Conservation (phyloP, 2,329 filamentous ascomycete genomes). For the Ophiosphaerella herpotricha region DNA sequence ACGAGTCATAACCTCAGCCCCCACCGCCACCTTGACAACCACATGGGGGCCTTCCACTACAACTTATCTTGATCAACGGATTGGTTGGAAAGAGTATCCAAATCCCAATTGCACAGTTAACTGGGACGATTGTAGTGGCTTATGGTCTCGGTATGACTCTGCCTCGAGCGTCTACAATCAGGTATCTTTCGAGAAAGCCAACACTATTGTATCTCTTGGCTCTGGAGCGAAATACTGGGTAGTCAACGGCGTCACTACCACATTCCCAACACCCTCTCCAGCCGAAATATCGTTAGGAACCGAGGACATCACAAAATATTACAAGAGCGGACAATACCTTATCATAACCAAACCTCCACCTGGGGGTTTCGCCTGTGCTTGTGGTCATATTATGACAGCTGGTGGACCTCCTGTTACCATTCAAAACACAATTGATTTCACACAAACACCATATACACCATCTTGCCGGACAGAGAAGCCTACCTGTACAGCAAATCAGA, state of each 20-base stretch:
- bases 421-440: constrained; percentile 11
- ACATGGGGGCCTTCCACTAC: constrained; percentile 11
- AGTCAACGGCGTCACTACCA: constrained; percentile 16
- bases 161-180: constrained; percentile 17
- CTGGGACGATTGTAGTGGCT: constrained; percentile 16
- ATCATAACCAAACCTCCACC: constrained; percentile 15
- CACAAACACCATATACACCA: constrained; percentile 19
- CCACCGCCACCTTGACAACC: constrained; percentile 16
- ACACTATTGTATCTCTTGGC: constrained; percentile 15
- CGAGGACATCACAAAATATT: constrained; percentile 12
- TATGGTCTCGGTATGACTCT: constrained; percentile 20
- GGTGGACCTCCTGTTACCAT: constrained; percentile 18
- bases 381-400: constrained; percentile 16
- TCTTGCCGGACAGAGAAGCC: constrained; percentile 21
- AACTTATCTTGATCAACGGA: constrained; percentile 10
- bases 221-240: constrained; percentile 13
- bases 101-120: constrained; percentile 18
- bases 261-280: constrained; percentile 13
- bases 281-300: constrained; percentile 12
- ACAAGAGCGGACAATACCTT: constrained; percentile 5
- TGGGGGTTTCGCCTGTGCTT: constrained; percentile 11
- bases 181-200: constrained; percentile 12
- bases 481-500: constrained; percentile 16
- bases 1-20: constrained; percentile 17
- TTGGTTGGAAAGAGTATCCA: constrained; percentile 1